These are phyloP conservation scores for Fusarium pilosicola DNA, from an alignment of 2,329 filamentous ascomycete species.

Conservation along the genomic window DNA sequence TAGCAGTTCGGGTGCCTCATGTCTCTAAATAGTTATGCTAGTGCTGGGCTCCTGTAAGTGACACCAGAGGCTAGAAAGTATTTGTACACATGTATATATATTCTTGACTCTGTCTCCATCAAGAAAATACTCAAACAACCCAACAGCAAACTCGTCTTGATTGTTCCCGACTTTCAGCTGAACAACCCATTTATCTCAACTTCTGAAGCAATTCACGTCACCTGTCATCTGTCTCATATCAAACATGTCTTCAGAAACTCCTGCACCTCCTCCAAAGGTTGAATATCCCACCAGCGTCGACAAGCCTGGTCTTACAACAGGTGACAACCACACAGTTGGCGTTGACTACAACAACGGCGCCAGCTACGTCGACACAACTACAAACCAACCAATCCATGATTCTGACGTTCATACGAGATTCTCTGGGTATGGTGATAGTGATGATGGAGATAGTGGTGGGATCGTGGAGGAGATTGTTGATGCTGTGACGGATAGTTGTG, in stretches of 20 bases:
- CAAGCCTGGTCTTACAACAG: not conserved
- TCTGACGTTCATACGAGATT: not conserved
- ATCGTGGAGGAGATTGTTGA: not conserved
- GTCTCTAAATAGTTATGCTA: too few species aligned
- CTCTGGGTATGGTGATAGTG: not conserved
- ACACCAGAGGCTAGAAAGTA: not conserved
- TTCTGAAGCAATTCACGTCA: not conserved
- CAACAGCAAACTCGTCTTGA: not conserved
- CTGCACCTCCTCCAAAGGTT: not conserved
- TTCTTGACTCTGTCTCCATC: not conserved
- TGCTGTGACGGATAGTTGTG: not conserved
- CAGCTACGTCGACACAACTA: not conserved
- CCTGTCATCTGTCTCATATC: too few species aligned
- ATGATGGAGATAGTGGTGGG: not conserved
- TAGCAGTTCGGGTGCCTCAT: not conserved
- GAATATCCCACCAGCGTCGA: not conserved
- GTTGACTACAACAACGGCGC: not conserved
- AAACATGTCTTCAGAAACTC: not conserved
- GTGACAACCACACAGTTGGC: not conserved
- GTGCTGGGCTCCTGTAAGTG: not conserved
- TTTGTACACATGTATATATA: not conserved
- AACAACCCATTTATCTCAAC: fast-evolving
- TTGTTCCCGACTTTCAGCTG: too few species aligned
- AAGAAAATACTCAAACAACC: fast-evolving
- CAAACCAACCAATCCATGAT: not conserved